Base-by-base conservation (phyloP, 2,329 filamentous ascomycete species). In the Aureobasidium musti region DNA sequence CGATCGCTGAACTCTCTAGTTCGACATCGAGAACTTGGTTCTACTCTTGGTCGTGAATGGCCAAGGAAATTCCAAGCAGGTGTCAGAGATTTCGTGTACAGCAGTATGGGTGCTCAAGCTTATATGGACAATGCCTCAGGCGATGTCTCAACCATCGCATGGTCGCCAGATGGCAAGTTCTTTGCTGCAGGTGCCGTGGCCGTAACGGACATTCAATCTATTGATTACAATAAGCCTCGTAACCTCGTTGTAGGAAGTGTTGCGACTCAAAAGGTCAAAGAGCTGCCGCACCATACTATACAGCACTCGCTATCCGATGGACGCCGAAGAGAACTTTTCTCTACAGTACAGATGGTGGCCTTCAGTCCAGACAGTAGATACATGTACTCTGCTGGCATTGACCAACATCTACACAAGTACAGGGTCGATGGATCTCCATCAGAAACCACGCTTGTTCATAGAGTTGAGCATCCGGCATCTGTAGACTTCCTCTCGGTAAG, bases 121-220 rank as follows among this genome's bases (percentile, higher is more conserved):
- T 77, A 79, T 17, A 87, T 83, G 79, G 84, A 82, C 68, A 84
- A 85, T 1, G 84, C 84, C 0, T 87, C 85, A 0, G 82, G 83
- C 28, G 86, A 88, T 72, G 80, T 88, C 1, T 79, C 83, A 39
- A 79, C 80, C 11, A 74, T 87, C 3, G 81, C 84, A 17, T 89
- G 86, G 86, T 81, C 82, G 2, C 78, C 81, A 2, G 78, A 85
- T 72, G 82, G 84, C 2, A 79, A 79, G 2, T 76, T 71, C 3
- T 88, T 88, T 70, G 84, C 82, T 33, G 84, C 82, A 11, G 86
- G 85, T 1, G 83, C 85, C 5, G 82, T 84, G 6, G 82, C 85
- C 35, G 81, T 85, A 5, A 81, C 81, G 3, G 85, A 87, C 69
- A 73, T 78, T 3, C 76, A 81, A 53, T 84, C 81, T n/a, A 84